Base-by-base conservation (phyloP, 805 yeast genomes). In the Wickerhamiella kurtzmanii region DNA sequence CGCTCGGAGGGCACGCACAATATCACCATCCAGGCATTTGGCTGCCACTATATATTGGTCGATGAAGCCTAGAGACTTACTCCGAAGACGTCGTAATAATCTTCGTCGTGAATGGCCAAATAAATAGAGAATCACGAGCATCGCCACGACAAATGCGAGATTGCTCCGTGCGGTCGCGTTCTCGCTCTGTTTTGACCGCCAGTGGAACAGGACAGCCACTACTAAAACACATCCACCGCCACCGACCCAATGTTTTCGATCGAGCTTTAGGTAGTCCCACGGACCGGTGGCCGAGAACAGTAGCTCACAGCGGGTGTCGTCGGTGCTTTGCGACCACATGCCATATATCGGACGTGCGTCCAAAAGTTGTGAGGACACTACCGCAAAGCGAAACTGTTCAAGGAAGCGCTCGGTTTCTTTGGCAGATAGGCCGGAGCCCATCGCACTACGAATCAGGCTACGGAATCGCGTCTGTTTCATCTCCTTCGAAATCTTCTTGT, bases 361-460 rank as follows among this genome's bases (percentile, higher is more conserved):
- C 32, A 76, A 56, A 17, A 75, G 59, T 46, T 69, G 72, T 5
- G 77, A 72, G 3, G 77, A 68, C 4, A 75, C 67, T 2, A 76
- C 56, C 2, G 65, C 58, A 55, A 75, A 76, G 41, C 74, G 67
- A 51, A 75, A 73, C 51, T 74, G 74, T 48, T 76, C 80, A 22
- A 65, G 51, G 52, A 75, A 76, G 40, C 57, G 49, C 21, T 50
- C 39, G 15, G 58, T 61, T 48, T 67, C 71, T 17, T 44, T 50
- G 6, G 37, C 37, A 2, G 54, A 50, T 3, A 63, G 55, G 11
- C 43, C 45, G 35, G 60, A 48, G 42, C 51, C 48, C 21, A 63
- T 47, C 3, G 65, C 63, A 18, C 42, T 48, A 11, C 56, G 48
- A 2, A 63, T 22, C 37, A 59, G 42, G 13, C 43, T 39, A 2